Evolutionary conservation across 305 asterid genomes (phyloP).

Genomic region (Fraxinus velutina): DNA sequence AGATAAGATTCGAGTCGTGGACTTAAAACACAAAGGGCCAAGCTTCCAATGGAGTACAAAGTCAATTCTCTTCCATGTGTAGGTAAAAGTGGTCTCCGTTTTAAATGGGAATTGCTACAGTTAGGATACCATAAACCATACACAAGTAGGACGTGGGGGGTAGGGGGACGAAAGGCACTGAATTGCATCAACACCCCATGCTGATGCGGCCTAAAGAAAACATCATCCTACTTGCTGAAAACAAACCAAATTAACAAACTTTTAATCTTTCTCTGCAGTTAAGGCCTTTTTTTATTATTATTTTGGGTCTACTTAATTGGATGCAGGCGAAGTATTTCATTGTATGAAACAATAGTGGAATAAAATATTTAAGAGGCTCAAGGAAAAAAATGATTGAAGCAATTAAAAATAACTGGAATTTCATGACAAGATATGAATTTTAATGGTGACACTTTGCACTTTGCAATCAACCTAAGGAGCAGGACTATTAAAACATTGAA

Average conservation of each 20-base stretch:
- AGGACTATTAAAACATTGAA: slow-evolving; percentile 16
- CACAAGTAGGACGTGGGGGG: slow-evolving; percentile 14
- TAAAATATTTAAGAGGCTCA: slow-evolving; percentile 16
- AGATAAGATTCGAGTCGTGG: not conserved
- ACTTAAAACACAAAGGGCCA: not conserved
- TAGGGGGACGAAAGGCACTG: slow-evolving; percentile 2
- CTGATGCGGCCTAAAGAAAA: not conserved
- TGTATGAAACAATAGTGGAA: slow-evolving; percentile 3
- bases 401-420: slow-evolving; percentile 29
- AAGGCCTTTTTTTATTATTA: not conserved
- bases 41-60: not conserved
- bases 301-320: not conserved
- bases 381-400: slow-evolving; percentile 27
- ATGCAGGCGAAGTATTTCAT: not conserved
- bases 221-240: not conserved
- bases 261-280: not conserved
- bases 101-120: not conserved
- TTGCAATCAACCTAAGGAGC: slow-evolving; percentile 23
- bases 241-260: not conserved
- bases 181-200: not conserved
- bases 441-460: slow-evolving; percentile 20
- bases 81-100: not conserved
- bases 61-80: not conserved
- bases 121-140: not conserved
- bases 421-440: slow-evolving; percentile 34